Evolutionary conservation across 805 yeast genomes (phyloP).

Genomic region (Starmerella kuoi): DNA sequence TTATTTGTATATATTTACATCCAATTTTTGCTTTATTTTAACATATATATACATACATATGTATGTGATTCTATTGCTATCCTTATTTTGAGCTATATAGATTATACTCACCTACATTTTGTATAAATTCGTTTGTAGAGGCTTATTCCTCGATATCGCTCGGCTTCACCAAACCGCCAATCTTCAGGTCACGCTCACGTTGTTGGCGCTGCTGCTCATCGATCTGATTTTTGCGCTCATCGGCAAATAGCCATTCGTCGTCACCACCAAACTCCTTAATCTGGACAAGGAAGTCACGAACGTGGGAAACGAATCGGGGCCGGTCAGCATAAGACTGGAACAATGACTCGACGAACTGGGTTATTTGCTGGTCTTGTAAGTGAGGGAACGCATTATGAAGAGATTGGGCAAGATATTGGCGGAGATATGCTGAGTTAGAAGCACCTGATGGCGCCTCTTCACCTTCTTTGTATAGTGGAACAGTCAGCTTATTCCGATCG

Average conservation of each 20-base stretch:
- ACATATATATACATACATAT: too few relatives aligned
- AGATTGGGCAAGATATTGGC: conserved; percentile 70
- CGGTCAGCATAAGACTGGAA: conserved; percentile 58
- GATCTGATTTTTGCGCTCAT: conserved; percentile 72
- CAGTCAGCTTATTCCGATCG: conserved; percentile 57
- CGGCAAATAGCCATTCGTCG: conserved; percentile 87
- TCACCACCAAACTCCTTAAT: conserved; percentile 92
- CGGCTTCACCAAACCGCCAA: conserved; percentile 91
- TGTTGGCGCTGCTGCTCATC: conserved; percentile 56
- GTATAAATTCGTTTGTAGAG: too few relatives aligned
- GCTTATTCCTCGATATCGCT: conserved; percentile 75
- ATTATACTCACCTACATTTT: too few relatives aligned
- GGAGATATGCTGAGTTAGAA: conserved; percentile 62
- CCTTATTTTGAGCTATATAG: too few relatives aligned
- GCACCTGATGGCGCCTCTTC: conserved; percentile 73
- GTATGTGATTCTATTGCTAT: too few relatives aligned
- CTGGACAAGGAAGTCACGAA: conserved; percentile 93
- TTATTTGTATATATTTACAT: too few relatives aligned
- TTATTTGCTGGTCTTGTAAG: conserved; percentile 68
- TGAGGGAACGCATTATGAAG: conserved; percentile 86
- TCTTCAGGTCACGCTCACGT: conserved; percentile 68
- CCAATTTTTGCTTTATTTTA: too few relatives aligned
- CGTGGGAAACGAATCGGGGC: conserved; percentile 61
- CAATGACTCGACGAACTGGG: conserved; percentile 68
- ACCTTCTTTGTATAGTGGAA: conserved; percentile 67